phyloP scores from a whole-genome alignment of 1,284 basidiomycete species.

The Lentinus polychrous region DNA sequence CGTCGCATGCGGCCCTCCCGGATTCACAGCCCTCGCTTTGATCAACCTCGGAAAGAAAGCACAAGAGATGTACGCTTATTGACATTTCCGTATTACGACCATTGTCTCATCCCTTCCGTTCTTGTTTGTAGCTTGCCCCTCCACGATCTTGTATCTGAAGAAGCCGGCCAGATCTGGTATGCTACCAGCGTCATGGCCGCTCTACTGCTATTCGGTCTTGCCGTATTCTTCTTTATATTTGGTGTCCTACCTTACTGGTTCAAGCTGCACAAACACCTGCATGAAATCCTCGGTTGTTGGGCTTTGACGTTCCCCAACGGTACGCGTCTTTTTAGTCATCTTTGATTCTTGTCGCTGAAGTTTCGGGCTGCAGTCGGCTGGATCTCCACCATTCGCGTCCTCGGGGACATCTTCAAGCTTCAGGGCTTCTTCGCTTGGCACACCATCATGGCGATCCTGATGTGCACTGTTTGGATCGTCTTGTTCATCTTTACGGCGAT shows the following conservation, averaged over 20 bases:
- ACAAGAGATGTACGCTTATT: conserved; percentile 31
- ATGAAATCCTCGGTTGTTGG: conserved; percentile 47
- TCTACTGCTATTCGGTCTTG: conserved; percentile 39
- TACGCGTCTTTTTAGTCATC: conserved; percentile 12
- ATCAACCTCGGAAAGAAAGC: conserved; percentile 38
- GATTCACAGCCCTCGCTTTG: conserved; percentile 41
- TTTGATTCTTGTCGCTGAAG: not conserved
- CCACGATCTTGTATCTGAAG: conserved; percentile 32
- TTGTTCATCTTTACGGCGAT: conserved; percentile 34
- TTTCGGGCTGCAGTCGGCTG: conserved; percentile 33
- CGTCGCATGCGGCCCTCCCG: conserved; percentile 40
- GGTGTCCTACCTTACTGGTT: conserved; percentile 42
- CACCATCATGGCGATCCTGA: conserved; percentile 30
- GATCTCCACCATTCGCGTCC: conserved; percentile 34
- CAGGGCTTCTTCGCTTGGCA: conserved; percentile 33
- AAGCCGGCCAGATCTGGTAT: conserved; percentile 43
- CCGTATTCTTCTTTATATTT: conserved; percentile 41
- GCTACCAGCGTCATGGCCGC: conserved; percentile 33
- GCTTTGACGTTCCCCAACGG: conserved; percentile 44
- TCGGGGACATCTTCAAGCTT: conserved; percentile 36
- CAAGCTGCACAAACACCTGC: conserved; percentile 40
- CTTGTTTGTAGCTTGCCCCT: conserved; percentile 26
- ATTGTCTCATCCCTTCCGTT: conserved; percentile 4
- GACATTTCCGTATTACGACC: conserved; percentile 1
- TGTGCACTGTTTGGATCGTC: conserved; percentile 34